These are phyloP conservation scores for Malassezia sp. DNA, from an alignment of 1,284 basidiomycete genomes.

Conservation along the genomic window DNA sequence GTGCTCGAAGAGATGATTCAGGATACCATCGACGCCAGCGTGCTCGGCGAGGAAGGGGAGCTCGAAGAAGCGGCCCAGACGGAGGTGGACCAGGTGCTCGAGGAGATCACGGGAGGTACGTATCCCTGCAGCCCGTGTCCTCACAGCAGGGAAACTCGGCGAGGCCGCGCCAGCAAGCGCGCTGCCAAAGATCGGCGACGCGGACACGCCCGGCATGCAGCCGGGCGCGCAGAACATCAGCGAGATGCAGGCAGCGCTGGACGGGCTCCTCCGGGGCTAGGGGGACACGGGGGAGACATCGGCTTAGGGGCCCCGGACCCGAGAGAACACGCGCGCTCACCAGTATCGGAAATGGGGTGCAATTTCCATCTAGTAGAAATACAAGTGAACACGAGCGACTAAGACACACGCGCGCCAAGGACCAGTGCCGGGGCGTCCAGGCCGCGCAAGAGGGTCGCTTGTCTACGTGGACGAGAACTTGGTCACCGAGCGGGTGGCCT, in stretches of 20 bases:
- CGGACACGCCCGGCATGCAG: constrained; percentile 21
- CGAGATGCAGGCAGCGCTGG: constrained; percentile 41
- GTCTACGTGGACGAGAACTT: constrained; percentile 53
- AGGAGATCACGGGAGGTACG: constrained; percentile 90
- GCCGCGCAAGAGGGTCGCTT: not conserved
- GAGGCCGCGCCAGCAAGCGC: constrained; percentile 28
- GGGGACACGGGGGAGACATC: not conserved
- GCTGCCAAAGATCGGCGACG: constrained; percentile 27
- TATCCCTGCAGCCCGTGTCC: constrained; percentile 22
- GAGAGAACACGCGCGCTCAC: not conserved
- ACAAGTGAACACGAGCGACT: constrained; percentile 12
- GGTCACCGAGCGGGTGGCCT: constrained; percentile 60
- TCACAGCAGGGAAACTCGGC: constrained; percentile 27
- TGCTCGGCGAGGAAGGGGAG: constrained; percentile 61
- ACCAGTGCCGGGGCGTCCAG: constrained; percentile 1
- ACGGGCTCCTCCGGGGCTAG: constrained; percentile 37
- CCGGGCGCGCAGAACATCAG: constrained; percentile 35
- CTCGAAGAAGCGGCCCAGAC: constrained; percentile 91
- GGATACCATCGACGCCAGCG: constrained; percentile 48
- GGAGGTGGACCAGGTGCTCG: constrained; percentile 93
- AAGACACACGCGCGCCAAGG: not conserved
- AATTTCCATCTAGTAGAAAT: constrained; percentile 17
- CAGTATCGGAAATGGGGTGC: constrained; percentile 1
- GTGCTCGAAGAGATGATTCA: constrained; percentile 50
- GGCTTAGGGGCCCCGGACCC: not conserved